These are phyloP conservation scores for Suillus occidentalis DNA, from an alignment of 768 basidiomycete species.

Conservation along the genomic window DNA sequence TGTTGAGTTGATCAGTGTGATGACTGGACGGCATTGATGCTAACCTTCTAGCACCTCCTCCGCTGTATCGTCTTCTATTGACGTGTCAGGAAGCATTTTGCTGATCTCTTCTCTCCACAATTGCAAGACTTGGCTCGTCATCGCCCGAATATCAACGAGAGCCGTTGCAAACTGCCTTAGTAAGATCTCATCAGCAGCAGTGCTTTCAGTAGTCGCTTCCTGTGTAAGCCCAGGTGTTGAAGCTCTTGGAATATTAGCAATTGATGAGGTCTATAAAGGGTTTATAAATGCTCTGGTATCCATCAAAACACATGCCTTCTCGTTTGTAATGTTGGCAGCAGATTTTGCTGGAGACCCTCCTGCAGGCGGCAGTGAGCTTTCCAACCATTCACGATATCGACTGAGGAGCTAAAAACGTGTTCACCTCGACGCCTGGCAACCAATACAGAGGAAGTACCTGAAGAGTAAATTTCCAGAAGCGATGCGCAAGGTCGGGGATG, in stretches of 20 bases:
- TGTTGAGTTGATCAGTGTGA: conserved; percentile 2
- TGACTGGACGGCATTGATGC: neutral
- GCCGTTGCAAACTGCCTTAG: conserved; percentile 66
- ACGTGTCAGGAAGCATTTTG: conserved; percentile 53
- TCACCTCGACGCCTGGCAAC: conserved; percentile 3
- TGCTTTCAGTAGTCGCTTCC: conserved; percentile 55
- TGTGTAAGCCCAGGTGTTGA: conserved; percentile 50
- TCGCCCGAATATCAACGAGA: conserved; percentile 63
- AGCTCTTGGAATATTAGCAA: conserved; percentile 36
- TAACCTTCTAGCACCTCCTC: conserved; percentile 52
- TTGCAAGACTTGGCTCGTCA: conserved; percentile 51
- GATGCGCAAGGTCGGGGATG: conserved; percentile 75
- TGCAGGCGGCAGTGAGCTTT: conserved; percentile 45
- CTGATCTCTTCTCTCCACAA: conserved; percentile 73
- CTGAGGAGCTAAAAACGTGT: conserved; percentile 61
- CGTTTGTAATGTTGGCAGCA: conserved; percentile 33
- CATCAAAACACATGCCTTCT: conserved; percentile 27
- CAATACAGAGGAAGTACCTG: conserved; percentile 53
- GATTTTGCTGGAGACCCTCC: conserved; percentile 38
- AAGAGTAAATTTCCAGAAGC: conserved; percentile 90
- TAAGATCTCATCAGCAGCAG: conserved; percentile 60
- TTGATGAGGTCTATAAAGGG: neutral
- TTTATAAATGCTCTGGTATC: neutral
- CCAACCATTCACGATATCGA: conserved; percentile 80
- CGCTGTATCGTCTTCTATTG: conserved; percentile 32